Base-by-base conservation (phyloP, 371 early-diverging fungal genomes). In the Circinella minor region DNA sequence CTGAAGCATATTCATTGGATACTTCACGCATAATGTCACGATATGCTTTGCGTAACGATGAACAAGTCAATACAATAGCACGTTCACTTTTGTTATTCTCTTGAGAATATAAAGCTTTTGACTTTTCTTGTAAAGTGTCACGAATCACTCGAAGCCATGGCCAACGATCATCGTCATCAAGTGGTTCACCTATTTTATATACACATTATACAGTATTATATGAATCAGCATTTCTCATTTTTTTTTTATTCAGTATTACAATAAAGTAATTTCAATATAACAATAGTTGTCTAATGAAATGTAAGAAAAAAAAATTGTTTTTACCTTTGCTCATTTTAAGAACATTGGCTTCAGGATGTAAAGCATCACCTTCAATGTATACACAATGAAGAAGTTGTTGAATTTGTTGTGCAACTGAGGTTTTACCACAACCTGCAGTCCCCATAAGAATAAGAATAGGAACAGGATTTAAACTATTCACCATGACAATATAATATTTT, bases 131-230 rank as follows among this genome's bases (percentile, higher is more conserved):
- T n/a, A 86, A 51, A 20, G 65, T 67, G 55, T 76, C 77, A 17
- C 78, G 81, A 36, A 86, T 77, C 11, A 46, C 49, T 14, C 64
- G 63, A 15, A 91, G 81, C 91, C 92, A 92, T 0, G 91, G 89
- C 78, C 81, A 84, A 27, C 92, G 87, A 72, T 92, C 91, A 64
- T 86, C 87, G 76, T 92, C 92, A 0, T 71, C 68, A 51, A 92
- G 74, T 8, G 91, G 81, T 36, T 79, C 46, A 10, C 92, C 88
- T 84, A n/a, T 61, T 4, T 27, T 61, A 63, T 60, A 7, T 49
- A 51, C 8, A 43, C 27, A 27, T 27, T 47, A 15, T 15, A 47
- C 47, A 47, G 9, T 47, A 60, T 46, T n/a, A n/a, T 65, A 36
- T 69, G n/a, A 27, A 14, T 36, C n/a, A 46, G 20, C 55, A 14